Conservation (phyloP, 305 asterid species). For the Nicotiana rustica region DNA sequence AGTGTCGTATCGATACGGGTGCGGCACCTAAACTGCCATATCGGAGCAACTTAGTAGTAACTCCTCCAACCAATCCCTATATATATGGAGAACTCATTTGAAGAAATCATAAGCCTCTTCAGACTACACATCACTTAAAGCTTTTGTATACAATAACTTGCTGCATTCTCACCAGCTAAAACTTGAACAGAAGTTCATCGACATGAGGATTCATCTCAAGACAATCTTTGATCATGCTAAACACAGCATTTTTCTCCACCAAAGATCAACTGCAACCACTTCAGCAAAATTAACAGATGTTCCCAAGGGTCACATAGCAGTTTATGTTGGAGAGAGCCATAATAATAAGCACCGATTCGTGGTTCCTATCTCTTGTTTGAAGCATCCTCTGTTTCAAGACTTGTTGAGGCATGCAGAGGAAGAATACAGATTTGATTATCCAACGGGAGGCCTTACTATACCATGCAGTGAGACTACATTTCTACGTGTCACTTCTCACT, state of each 20-base stretch:
- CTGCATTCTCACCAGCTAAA: too few species aligned
- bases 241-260: slow-evolving; percentile 26
- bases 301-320: slow-evolving; percentile 47
- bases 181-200: neutral
- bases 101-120: neutral
- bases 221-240: slow-evolving; percentile 35
- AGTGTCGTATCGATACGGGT: too few species aligned
- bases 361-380: slow-evolving; percentile 46
- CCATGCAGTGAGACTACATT: slow-evolving; percentile 37
- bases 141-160: neutral
- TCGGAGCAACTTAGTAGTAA: too few species aligned
- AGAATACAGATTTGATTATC: slow-evolving; percentile 48
- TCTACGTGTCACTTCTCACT: slow-evolving; percentile 36
- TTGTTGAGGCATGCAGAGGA: neutral
- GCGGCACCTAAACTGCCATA: too few species aligned
- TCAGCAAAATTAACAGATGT: slow-evolving; percentile 31
- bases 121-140: neutral
- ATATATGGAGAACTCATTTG: neutral
- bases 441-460: slow-evolving; percentile 50
- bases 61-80: neutral
- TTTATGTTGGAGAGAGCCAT: slow-evolving; percentile 48
- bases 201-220: slow-evolving; percentile 45
- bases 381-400: slow-evolving; percentile 47
- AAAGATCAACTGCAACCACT: too few species aligned
- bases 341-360: slow-evolving; percentile 45